Evolutionary conservation across 75 land plant genomes (phyloP), one percentile per base, ranked within the genome.

Genomic region (Picea glauca): DNA sequence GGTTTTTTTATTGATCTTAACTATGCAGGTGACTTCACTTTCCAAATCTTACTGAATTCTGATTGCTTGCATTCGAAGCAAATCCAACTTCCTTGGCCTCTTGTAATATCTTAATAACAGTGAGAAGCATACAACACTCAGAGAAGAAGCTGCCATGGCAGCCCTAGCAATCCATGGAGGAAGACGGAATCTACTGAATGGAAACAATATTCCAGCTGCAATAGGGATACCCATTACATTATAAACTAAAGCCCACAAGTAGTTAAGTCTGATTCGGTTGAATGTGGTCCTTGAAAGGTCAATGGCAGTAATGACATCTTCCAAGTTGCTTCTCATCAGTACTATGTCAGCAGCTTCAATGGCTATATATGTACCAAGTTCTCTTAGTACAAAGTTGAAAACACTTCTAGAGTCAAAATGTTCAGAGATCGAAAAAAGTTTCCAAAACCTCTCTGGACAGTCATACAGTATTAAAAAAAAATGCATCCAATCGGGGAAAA

Each of bases 81-180:
- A 57, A 35, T 83, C 81, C 58, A 83, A 33, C 62, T 79, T 66
- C 79, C 83, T 85, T 18, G 99, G 99, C 79, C 90, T 91, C 81
- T 82, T 89, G 74, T 96, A 96, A 76, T 81, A 82, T 80, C 91
- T 92, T 76, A 96, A 81, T 58, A 92, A 81, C 8, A 96, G 92
- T 50, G 99, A 96, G 30, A 92, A 92, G 74, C 98, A 94, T 3
- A 96, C 98, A 32, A 96, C 98, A 54, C 93, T 91, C 20, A 96
- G 83, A 0, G 98, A 96, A 5, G 99, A 96, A 58, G 95, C 93
- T 74, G 98, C 99, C 99, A 96, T 96, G 78, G 93, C 94, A 77
- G 95, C 99, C 62, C 99, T 95, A 5, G 99, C 98, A n/a, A 93
- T 82, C 99, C 98, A 96, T 11, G 99, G 98, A 0, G 99, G 99